Evolutionary conservation across 345 rosid genomes (phyloP), one percentile per base, ranked within the genome.

Genomic region (Sisymbrium altissimum): DNA sequence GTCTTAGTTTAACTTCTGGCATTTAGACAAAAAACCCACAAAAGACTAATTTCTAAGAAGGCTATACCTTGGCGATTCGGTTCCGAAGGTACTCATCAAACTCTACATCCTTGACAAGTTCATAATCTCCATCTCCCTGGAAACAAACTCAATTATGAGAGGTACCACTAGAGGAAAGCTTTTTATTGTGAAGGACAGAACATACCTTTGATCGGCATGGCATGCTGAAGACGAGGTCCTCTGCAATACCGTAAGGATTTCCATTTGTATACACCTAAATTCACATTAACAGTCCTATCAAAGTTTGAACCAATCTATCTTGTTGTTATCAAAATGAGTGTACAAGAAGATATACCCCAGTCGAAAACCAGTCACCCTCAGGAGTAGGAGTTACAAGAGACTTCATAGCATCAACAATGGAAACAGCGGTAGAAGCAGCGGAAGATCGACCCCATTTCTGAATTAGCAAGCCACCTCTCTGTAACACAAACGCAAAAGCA

Each of bases 401-500:
- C 82, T 86, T 95, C 6, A 95, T 90, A 69, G 97, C 97, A 70
- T 95, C 99, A 70, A 61, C 97, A 54, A 92, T 87, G 54, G 99
- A 95, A 41, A 95, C 88, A 41, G 97, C 86, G 10, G 99, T 95
- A 63, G 99, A 95, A 67, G 99, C 97, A 69, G 99, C 99, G 14
- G 99, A 95, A 41, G 99, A 95, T 82, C 99, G 84, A 77, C 99
- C 99, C 99, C 99, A 95, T 81, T 95, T 95, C 86, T 95, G 58
- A 80, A 95, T 95, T 68, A 95, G 78, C 29, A 73, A 82, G 43
- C 99, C 99, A 73, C 99, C 99, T 86, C 99, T 84, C 99, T 92
- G 86, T 68, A 68, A 79, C 66, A 77, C 55, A 58, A 75, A 78
- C 54, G 1, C 49, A 49, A 32, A 39, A 57, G 54, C 17, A 56